Base-by-base conservation (phyloP, 805 yeast species). In the Lachancea dasiensis region DNA sequence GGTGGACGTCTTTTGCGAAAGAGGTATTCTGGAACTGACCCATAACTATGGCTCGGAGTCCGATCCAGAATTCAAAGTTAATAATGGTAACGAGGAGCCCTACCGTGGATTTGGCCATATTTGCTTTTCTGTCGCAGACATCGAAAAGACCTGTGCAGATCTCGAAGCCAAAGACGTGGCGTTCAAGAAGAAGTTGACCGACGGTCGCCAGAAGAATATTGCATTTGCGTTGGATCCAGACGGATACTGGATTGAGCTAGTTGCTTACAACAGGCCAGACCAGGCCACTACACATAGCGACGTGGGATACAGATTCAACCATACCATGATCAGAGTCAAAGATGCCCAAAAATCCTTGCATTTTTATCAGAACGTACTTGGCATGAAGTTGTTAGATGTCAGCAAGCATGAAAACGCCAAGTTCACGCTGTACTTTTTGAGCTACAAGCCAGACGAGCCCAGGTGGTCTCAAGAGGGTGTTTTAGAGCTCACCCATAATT, bases 171-270 rank as follows among this genome's bases (percentile, higher is more conserved):
- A 70, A 31, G 83, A 81, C 15, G 96, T 82, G 39, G 58, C 63
- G 35, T 90, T 90, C 69, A 76, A 89, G 64, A 92, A 90, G 70
- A 84, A 70, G 56, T 68, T 89, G 48, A 62, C 75, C 26, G 97
- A 90, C 57, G 98, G 98, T 25, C 79, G 96, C 63, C 95, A 86
- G 65, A 80, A 79, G 62, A 73, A 86, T 61, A 89, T 92, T 66
- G 97, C 97, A 0, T 92, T 90, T 63, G 95, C 81, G 5, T 73
- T 89, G 50, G 98, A 92, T 55, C 97, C 97, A 5, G 90, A 90
- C 63, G 92, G 92, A 51, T 92, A 92, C 67, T 90, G 98, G 98
- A 75, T 90, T 52, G 98, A 90, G 69, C 65, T 90, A 54, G 75
- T 90, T 49, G 78, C 77, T 53, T 79, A 75, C 50, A 69, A 64